Evolutionary conservation across 139 green algal genomes (phyloP).

Genomic region (Micractinium sp.): DNA sequence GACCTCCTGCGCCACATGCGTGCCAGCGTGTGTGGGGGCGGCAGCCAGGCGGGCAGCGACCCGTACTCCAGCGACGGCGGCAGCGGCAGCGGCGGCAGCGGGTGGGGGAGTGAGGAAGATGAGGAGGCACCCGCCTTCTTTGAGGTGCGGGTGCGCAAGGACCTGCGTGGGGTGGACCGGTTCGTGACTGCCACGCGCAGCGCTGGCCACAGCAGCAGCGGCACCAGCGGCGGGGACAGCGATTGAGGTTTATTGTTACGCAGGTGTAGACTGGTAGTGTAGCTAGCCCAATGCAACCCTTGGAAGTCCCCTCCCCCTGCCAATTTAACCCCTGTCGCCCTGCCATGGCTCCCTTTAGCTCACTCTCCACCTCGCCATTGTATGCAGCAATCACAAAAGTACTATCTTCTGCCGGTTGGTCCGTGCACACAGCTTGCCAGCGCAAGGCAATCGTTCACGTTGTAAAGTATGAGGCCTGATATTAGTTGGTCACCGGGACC

Average conservation of each 20-base stretch:
- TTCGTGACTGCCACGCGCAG: constrained; percentile 74
- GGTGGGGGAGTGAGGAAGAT: neutral
- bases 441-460: no score
- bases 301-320: no score
- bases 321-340: no score
- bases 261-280: neutral
- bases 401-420: no score
- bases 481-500: no score
- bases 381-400: no score
- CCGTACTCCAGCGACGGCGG: neutral
- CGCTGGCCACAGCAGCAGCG: neutral
- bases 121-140: neutral
- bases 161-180: constrained; percentile 55
- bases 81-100: neutral
- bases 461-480: no score
- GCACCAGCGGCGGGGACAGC: neutral
- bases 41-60: neutral
- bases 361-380: no score
- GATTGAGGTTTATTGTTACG: neutral
- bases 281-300: neutral
- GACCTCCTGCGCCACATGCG: constrained; percentile 46
- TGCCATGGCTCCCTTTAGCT: no score
- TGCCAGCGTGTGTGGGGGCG: neutral
- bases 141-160: constrained; percentile 8
- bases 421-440: no score